Base-by-base conservation (phyloP, 441 rosid genomes). In the Bocquillonia castaneifolia region DNA sequence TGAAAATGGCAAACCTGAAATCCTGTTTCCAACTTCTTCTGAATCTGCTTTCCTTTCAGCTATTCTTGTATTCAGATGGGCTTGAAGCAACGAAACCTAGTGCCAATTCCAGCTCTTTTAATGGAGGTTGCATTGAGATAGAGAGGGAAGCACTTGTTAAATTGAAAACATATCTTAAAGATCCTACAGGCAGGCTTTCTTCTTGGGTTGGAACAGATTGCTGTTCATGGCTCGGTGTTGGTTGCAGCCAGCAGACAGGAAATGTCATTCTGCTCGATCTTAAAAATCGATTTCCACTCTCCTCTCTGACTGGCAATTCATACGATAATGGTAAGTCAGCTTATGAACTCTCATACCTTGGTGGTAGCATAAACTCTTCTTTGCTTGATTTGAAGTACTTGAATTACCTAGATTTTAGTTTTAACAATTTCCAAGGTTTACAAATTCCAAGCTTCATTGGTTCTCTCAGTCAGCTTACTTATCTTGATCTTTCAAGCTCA, bases 121-220 rank as follows among this genome's bases (percentile, higher is more conserved):
- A 6, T 18, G 45, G 6, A 2, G n/a, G 25, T 13, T 59, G 63
- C 34, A 22, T n/a, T 5, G 5, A 34, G 1, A 34, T 14, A n/a
- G 44, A 59, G 44, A 58, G 45, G 20, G 14, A 34, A 8, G 63
- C 45, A 9, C 63, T 59, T 20, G 17, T 59, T 14, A 59, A 59
- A 1, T 59, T 59, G 28, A 59, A 34, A 34, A 5, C 10, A 18
- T 23, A 28, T 9, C 17, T 59, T 0, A 36, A 6, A 10, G 63
- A 59, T 59, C 63, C 63, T 59, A 34, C 29, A 20, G 44, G 44
- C 9, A 20, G 28, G 26, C 45, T 36, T 59, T 59, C 63, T 2
- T 34, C 63, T 34, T 59, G 63, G 45, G 28, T 59, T 20, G 63
- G 63, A 3, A 29, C 34, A 59, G 28, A 59, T 10, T 59, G 45